phyloP scores from a whole-genome alignment of 2,329 filamentous ascomycete genomes.

The Curvularia sp. region DNA sequence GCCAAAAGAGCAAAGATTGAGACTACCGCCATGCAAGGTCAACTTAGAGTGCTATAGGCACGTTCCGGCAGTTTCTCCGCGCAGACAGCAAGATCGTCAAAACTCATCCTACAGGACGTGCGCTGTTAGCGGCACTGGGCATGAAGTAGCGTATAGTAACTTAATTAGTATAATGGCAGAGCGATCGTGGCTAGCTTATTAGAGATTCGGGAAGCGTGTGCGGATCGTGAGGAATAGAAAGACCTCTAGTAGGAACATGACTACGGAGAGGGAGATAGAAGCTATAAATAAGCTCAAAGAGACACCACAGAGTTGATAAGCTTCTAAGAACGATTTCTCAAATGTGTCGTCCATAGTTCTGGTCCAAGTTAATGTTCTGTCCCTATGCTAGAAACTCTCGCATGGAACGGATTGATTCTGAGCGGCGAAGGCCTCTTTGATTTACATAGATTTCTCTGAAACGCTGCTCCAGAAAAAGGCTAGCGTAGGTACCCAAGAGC shows the following conservation, averaged over 20 bases:
- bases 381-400: background rate
- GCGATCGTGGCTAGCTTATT: slow-evolving; percentile 6
- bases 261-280: slow-evolving; percentile 14
- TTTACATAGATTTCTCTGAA: too few species aligned
- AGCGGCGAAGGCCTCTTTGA: too few species aligned
- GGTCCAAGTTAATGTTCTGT: slow-evolving; percentile 5
- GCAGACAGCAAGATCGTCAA: background rate
- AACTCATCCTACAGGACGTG: background rate
- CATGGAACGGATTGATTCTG: background rate
- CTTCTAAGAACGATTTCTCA: slow-evolving; percentile 16
- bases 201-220: slow-evolving; percentile 15
- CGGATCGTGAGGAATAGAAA: slow-evolving; percentile 11
- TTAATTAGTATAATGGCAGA: slow-evolving; percentile 3
- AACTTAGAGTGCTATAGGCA: background rate
- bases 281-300: slow-evolving; percentile 17
- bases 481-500: too few species aligned
- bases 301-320: slow-evolving; percentile 11
- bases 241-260: slow-evolving; percentile 19
- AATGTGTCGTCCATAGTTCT: slow-evolving; percentile 18
- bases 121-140: too few species aligned
- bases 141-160: background rate
- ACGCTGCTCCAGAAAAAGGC: too few species aligned
- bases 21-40: background rate
- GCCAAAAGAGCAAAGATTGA: background rate
- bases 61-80: slow-evolving; percentile 2